Evolutionary conservation across 352 stramenopile genomes (phyloP).

Genomic region (Pelagophyceae sp.): DNA sequence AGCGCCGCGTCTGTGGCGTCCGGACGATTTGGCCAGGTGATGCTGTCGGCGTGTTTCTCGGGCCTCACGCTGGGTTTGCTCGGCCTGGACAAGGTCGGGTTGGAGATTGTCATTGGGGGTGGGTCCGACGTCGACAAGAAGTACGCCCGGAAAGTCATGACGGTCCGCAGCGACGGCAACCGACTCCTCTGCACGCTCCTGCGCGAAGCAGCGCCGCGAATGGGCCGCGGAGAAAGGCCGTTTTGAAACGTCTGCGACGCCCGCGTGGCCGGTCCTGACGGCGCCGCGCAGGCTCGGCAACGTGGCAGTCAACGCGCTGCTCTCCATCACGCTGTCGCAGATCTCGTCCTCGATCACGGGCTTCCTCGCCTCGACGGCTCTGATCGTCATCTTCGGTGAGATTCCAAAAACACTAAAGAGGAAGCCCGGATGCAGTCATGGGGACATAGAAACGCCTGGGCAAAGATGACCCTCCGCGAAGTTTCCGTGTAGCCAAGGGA

Average conservation of each 20-base stretch:
- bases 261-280: no score
- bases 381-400: slow-evolving; percentile 91
- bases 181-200: slow-evolving; percentile 92
- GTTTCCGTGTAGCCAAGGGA: no score
- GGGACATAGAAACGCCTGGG: no score
- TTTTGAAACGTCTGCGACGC: no score
- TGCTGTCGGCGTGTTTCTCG: slow-evolving; percentile 78
- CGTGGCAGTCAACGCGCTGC: slow-evolving; percentile 86
- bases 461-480: no score
- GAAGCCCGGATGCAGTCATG: no score
- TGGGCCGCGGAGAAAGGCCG: no score
- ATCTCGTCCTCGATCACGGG: slow-evolving; percentile 64
- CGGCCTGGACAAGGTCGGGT: slow-evolving; percentile 87
- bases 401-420: no score
- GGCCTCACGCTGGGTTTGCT: slow-evolving; percentile 91
- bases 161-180: slow-evolving; percentile 86
- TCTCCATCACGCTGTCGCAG: slow-evolving; percentile 92
- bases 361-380: slow-evolving; percentile 82
- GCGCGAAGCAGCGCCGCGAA: no score
- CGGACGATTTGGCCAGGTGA: no score
- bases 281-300: no score
- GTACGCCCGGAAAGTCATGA: slow-evolving; percentile 41
- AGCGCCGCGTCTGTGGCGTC: slow-evolving; percentile 57
- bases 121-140: slow-evolving; percentile 31
- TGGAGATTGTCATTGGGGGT: slow-evolving; percentile 91